Evolutionary conservation across 192 early-diverging fungal genomes (phyloP).

Genomic region (Spinellus fusiger): DNA sequence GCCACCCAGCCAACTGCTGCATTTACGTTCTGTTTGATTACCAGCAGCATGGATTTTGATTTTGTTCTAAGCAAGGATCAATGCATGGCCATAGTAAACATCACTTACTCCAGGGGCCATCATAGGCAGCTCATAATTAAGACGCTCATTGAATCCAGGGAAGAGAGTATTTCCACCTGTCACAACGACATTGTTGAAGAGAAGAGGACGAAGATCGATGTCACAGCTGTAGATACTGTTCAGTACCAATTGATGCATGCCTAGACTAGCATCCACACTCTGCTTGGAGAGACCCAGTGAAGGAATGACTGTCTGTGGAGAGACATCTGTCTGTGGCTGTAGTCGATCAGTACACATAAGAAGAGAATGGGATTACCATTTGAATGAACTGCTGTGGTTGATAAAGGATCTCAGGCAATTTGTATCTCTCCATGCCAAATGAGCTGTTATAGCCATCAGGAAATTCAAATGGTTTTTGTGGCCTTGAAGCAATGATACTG

Average conservation of each 20-base stretch:
- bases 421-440: slow-evolving; percentile 76
- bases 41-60: slow-evolving; percentile 77
- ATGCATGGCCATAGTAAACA: neutral
- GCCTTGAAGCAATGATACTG: slow-evolving; percentile 51
- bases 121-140: slow-evolving; percentile 63
- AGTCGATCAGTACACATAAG: neutral
- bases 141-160: slow-evolving; percentile 82
- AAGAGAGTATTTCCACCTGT: slow-evolving; percentile 88
- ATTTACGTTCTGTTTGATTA: slow-evolving; percentile 78
- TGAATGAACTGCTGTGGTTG: slow-evolving; percentile 60
- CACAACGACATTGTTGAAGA: slow-evolving; percentile 79
- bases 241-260: slow-evolving; percentile 69
- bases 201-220: slow-evolving; percentile 75
- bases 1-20: slow-evolving; percentile 95
- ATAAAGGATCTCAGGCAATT: slow-evolving; percentile 83
- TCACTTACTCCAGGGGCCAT: slow-evolving; percentile 62
- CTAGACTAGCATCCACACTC: slow-evolving; percentile 34
- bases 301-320: slow-evolving; percentile 1
- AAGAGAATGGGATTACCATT: slow-evolving; percentile 13
- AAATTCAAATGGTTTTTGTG: slow-evolving; percentile 89
- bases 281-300: slow-evolving; percentile 13
- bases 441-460: slow-evolving; percentile 88
- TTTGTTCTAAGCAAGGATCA: slow-evolving; percentile 51
- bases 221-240: slow-evolving; percentile 76
- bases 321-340: neutral